phyloP scores from a whole-genome alignment of 768 basidiomycete genomes.

The Mrakia blollopis region DNA sequence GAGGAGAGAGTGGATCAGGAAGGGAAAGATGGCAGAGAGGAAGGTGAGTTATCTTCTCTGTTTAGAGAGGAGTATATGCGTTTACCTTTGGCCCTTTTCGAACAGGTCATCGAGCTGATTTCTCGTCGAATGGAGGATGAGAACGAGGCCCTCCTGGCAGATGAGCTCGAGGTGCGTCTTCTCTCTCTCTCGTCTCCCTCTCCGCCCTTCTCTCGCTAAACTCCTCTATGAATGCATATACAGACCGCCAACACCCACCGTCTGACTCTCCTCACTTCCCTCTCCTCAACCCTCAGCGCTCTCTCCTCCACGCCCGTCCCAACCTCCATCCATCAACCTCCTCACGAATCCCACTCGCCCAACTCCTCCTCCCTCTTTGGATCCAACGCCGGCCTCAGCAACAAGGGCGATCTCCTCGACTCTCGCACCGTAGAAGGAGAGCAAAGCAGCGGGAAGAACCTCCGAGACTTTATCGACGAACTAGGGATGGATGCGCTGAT shows the following conservation, averaged over 20 bases:
- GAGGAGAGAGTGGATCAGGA: background rate
- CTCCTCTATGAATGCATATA: background rate
- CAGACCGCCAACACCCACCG: background rate
- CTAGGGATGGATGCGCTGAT: constrained; percentile 4
- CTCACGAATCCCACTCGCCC: background rate
- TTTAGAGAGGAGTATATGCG: background rate
- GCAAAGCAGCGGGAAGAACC: constrained; percentile 1
- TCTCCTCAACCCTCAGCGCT: background rate
- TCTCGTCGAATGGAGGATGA: constrained; percentile 1
- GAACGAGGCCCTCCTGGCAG: background rate
- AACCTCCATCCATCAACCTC: constrained; percentile 6
- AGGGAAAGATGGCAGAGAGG: background rate
- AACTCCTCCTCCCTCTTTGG: constrained; percentile 20
- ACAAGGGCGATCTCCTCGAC: background rate
- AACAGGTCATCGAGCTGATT: background rate
- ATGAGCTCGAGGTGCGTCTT: constrained; percentile 15
- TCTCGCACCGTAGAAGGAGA: too few species aligned
- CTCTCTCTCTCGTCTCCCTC: too few species aligned
- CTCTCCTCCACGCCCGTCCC: constrained; percentile 16
- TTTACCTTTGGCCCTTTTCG: background rate
- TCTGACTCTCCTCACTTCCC: background rate
- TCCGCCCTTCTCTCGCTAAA: background rate
- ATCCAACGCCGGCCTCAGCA: background rate
- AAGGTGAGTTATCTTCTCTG: background rate
- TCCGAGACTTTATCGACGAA: constrained; percentile 22